Evolutionary conservation across 108 stramenopile genomes (phyloP).

Genomic region (Nitzschia sp.): DNA sequence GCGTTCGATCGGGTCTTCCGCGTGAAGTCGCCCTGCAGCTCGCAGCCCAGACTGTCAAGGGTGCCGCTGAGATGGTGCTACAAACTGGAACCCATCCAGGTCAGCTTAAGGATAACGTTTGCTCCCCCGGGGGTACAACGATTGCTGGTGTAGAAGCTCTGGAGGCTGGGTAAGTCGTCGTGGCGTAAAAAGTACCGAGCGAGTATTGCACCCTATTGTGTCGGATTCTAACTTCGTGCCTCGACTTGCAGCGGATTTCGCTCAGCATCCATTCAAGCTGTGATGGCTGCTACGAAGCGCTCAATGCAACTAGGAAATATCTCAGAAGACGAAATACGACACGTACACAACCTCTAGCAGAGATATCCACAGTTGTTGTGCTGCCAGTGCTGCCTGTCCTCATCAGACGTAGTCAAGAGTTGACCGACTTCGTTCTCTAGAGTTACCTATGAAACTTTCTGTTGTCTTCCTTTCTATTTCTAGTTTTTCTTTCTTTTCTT

Average conservation of each 20-base stretch:
- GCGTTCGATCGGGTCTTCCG: slow-evolving; percentile 90
- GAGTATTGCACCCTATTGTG: not conserved
- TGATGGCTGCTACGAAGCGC: slow-evolving; percentile 72
- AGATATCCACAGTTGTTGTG: too few species aligned
- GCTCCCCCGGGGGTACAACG: slow-evolving; percentile 93
- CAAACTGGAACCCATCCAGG: slow-evolving; percentile 91
- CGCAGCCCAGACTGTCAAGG: slow-evolving; percentile 95
- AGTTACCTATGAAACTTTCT: too few species aligned
- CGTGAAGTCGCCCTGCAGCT: slow-evolving; percentile 83
- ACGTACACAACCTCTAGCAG: slow-evolving; percentile 70
- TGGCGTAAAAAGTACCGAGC: too few species aligned
- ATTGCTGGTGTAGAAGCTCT: slow-evolving; percentile 93
- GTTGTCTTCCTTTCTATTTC: too few species aligned
- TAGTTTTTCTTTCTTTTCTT: too few species aligned
- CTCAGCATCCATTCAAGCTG: slow-evolving; percentile 69
- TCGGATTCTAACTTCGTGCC: slow-evolving; percentile 6
- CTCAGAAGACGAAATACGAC: slow-evolving; percentile 64
- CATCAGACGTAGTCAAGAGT: too few species aligned
- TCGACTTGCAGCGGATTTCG: slow-evolving; percentile 57
- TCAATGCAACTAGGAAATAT: slow-evolving; percentile 78
- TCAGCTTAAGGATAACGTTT: slow-evolving; percentile 87
- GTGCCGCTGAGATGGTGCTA: slow-evolving; percentile 95
- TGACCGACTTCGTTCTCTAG: too few species aligned
- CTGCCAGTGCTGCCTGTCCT: too few species aligned
- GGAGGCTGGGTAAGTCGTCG: slow-evolving; percentile 76